Percentiles rank a stretch among this genome's conserved stretches.
Conservation (phyloP, 805 yeast species). For the Lachancea fermentati region DNA sequence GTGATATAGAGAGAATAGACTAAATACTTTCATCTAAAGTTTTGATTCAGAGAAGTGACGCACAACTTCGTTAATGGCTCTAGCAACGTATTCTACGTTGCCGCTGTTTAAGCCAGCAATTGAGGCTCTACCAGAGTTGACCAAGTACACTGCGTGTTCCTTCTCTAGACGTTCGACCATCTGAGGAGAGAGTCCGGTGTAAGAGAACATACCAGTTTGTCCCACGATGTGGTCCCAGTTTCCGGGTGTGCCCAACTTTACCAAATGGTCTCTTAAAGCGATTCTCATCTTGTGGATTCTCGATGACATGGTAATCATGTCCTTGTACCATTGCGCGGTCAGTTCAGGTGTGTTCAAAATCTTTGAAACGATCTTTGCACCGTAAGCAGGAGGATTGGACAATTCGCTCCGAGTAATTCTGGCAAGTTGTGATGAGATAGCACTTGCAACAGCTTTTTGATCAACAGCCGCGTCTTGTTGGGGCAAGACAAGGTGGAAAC, state of each 20-base stretch:
- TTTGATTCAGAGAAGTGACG: constrained; percentile 33
- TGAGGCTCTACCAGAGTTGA: constrained; percentile 81
- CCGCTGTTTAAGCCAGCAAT: constrained; percentile 86
- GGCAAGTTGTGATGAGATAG: constrained; percentile 71
- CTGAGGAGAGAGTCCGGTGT: constrained; percentile 74
- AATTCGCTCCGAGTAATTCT: constrained; percentile 75
- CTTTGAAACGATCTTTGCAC: constrained; percentile 81
- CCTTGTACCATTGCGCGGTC: constrained; percentile 73
- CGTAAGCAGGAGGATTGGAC: constrained; percentile 93
- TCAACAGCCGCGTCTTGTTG: constrained; percentile 27
- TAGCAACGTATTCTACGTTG: constrained; percentile 74
- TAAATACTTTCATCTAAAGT: constrained; percentile 10
- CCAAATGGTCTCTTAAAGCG: constrained; percentile 55
- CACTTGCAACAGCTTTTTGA: constrained; percentile 40
- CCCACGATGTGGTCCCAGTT: constrained; percentile 84
- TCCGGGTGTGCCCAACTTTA: constrained; percentile 72
- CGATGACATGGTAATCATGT: constrained; percentile 79
- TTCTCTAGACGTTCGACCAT: constrained; percentile 74
- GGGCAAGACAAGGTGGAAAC: constrained; percentile 68
- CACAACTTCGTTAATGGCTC: constrained; percentile 76
- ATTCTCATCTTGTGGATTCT: constrained; percentile 79
- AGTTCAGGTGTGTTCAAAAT: constrained; percentile 65
- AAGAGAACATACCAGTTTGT: constrained; percentile 97
- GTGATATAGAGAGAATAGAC: background rate
- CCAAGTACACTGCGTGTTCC: constrained; percentile 77